Percentiles rank a stretch among this genome's conserved stretches.
These are phyloP conservation scores for Paraphoma sp. DNA, from an alignment of 2,329 filamentous ascomycete species.

Conservation along the genomic window DNA sequence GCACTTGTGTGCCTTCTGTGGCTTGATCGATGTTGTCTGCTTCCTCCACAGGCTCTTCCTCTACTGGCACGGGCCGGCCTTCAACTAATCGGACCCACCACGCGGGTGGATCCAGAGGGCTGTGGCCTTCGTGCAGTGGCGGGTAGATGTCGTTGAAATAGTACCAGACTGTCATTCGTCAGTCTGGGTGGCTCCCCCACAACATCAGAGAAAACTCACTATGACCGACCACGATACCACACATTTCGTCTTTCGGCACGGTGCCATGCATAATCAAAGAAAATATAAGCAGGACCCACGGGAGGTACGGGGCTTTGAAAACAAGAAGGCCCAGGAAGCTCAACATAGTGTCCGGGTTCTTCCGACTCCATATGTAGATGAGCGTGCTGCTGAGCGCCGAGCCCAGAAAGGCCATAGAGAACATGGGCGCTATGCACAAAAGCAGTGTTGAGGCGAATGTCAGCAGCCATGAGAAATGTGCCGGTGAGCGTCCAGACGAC, in stretches of 20 bases:
- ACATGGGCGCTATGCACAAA: conserved; percentile 80
- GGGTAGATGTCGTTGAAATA: conserved; percentile 98
- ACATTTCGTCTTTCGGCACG: conserved; percentile 93
- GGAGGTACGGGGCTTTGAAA: conserved; percentile 92
- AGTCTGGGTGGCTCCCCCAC: conserved; percentile 5
- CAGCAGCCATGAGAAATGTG: conserved; percentile 94
- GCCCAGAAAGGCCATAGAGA: conserved; percentile 93
- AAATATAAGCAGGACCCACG: conserved; percentile 94
- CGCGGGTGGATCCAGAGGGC: conserved; percentile 84
- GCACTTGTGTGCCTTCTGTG: conserved; percentile 8
- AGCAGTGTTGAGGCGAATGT: conserved; percentile 83
- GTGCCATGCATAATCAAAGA: conserved; percentile 88
- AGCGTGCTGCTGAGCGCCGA: conserved; percentile 89
- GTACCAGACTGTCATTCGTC: conserved; percentile 74
- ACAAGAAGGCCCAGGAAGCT: conserved; percentile 86
- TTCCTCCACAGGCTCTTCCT: conserved; percentile 14
- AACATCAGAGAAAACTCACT: conserved; percentile 46
- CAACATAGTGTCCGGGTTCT: conserved; percentile 89
- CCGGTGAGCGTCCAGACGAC: conserved; percentile 87
- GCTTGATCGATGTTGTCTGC: not conserved
- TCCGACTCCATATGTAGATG: conserved; percentile 96
- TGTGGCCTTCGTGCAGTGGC: conserved; percentile 81
- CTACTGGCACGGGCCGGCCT: conserved; percentile 32
- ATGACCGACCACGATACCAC: conserved; percentile 93
- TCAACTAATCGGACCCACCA: conserved; percentile 93